A percentile compares a stretch with the other conserved stretches of the same genome.
phyloP scores from a whole-genome alignment of 805 yeast species.

The Hanseniaspora meyeri region DNA sequence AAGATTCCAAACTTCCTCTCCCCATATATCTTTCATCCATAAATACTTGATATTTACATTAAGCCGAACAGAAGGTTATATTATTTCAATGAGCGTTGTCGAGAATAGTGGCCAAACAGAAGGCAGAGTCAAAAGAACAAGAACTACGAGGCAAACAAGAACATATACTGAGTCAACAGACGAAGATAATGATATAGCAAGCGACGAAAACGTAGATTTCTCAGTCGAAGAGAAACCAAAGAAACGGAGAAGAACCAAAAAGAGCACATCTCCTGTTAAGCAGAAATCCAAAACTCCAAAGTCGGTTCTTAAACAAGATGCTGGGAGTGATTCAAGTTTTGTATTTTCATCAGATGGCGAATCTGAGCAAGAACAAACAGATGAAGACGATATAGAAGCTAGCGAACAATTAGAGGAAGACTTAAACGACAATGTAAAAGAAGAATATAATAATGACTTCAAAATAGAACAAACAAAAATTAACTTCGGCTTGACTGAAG shows the following conservation, averaged over 20 bases:
- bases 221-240: background rate
- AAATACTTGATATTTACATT: too few species aligned
- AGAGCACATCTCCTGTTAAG: background rate
- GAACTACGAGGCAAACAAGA: background rate
- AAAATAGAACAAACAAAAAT: background rate
- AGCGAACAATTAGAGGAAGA: background rate
- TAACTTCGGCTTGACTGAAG: background rate
- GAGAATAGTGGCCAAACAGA: background rate
- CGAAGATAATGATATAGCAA: background rate
- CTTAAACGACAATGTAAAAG: background rate
- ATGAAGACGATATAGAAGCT: background rate
- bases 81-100: background rate
- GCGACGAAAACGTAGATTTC: background rate
- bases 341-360: background rate
- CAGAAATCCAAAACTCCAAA: background rate
- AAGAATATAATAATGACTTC: background rate
- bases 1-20: too few species aligned
- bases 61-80: too few species aligned
- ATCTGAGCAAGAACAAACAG: background rate
- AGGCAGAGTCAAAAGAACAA: background rate
- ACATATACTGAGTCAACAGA: background rate
- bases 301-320: too few species aligned
- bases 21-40: too few species aligned
- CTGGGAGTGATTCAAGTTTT: background rate
- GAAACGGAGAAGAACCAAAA: background rate